Conservation (phyloP, 352 stramenopile species). For the Phytophthora cactorum region DNA sequence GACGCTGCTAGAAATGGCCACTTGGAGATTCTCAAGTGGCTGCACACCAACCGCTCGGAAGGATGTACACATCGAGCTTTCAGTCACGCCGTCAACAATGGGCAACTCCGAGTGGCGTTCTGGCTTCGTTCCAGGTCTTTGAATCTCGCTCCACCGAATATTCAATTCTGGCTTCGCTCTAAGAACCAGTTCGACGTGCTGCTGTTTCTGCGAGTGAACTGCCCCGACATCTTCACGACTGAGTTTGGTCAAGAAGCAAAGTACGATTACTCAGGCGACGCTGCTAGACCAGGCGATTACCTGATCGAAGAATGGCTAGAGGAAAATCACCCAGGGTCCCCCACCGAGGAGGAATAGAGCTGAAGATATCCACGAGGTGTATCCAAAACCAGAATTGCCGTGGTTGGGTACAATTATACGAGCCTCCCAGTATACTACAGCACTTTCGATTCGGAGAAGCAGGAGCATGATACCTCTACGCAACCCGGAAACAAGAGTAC, state of each 20-base stretch:
- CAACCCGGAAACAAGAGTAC: no score
- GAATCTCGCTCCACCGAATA: neutral
- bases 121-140: neutral
- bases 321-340: neutral
- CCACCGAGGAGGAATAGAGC: neutral
- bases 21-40: neutral
- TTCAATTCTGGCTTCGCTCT: neutral
- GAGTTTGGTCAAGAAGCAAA: neutral
- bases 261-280: slow-evolving; percentile 2
- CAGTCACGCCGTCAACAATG: neutral
- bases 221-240: neutral
- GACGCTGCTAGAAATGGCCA: neutral
- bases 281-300: neutral
- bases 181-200: slow-evolving; percentile 4
- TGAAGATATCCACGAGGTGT: neutral
- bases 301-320: slow-evolving; percentile 1
- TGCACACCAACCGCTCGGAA: neutral
- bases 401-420: neutral
- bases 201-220: neutral
- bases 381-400: neutral
- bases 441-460: no score
- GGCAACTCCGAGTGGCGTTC: neutral
- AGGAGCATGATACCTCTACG: no score
- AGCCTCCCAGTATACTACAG: no score
- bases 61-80: slow-evolving; percentile 1